These are phyloP conservation scores for Trametes meyenii DNA, from an alignment of 768 basidiomycete genomes.

Conservation along the genomic window DNA sequence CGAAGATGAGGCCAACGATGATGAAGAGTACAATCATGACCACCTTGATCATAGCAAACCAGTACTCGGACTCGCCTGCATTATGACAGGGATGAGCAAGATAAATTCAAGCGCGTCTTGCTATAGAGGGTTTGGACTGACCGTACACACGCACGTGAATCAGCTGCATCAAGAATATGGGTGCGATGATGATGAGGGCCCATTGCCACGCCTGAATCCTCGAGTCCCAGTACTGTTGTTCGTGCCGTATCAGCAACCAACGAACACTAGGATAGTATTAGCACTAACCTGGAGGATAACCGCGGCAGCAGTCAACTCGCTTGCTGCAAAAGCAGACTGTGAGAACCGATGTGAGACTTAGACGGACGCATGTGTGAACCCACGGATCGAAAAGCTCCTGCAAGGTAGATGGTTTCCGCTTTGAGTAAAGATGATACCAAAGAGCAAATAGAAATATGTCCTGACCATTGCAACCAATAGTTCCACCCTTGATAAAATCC, in stretches of 20 bases:
- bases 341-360: constrained; percentile 14
- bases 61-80: constrained; percentile 60
- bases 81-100: neutral
- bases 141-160: constrained; percentile 61
- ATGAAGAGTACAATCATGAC: constrained; percentile 64
- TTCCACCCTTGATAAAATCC: constrained; percentile 47
- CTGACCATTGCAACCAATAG: constrained; percentile 56
- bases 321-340: constrained; percentile 40
- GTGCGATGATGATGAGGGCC: constrained; percentile 57
- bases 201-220: constrained; percentile 55
- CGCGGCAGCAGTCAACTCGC: constrained; percentile 60
- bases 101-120: neutral
- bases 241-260: constrained; percentile 12
- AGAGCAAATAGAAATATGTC: neutral
- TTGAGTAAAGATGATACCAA: constrained; percentile 15
- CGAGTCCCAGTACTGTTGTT: constrained; percentile 46
- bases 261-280: neutral
- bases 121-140: constrained; percentile 27
- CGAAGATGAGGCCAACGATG: constrained; percentile 60
- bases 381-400: constrained; percentile 45
- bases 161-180: constrained; percentile 55
- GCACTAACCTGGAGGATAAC: constrained; percentile 48
- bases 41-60: constrained; percentile 68
- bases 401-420: neutral
- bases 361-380: constrained; percentile 24